Evolutionary conservation across 2,329 filamentous ascomycete genomes (phyloP), one percentile per base, ranked within the genome.

Genomic region (Nothophoma quercina): DNA sequence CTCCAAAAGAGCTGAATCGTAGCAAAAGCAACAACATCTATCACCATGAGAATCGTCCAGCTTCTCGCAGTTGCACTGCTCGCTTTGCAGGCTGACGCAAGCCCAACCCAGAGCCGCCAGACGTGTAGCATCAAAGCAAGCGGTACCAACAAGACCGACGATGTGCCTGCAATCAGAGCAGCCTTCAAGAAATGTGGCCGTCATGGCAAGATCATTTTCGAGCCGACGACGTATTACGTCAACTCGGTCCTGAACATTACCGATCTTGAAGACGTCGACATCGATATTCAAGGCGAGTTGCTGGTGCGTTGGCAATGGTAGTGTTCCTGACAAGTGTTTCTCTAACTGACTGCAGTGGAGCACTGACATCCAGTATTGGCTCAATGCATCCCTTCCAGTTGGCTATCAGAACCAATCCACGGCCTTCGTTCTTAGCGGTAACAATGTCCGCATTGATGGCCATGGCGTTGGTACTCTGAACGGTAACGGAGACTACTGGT

Each of bases 401-500:
- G 70, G 80, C 10, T 70, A 65, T 43, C 67, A 69, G 30, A 71
- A 69, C 22, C 65, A 69, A 36, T 64, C 61, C 12, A 67, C 66
- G 16, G 67, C 64, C 4, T 70, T 65, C 45, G 44, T 68, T 3
- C 59, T 71, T 30, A 83, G 83, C 13, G 84, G 84, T 5, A 69
- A 80, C 19, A 77, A 79, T 25, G 71, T 87, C 19, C 65, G 71
- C 8, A 77, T 81, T 55, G 72, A 80, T 26, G 83, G 83, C 8
- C 70, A 79, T 58, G 80, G 80, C 10, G 67, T 70, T 16, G 84
- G 84, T 4, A 84, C 80, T 2, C 70, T 86, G 12, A 77, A 86
- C 62, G 84, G 84, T 8, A 86, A 86, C 60, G 84, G 84, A 2
- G 80, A 85, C 60, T 76, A 78, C 2, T 87, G 84, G 84, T 86